A percentile compares a stretch with the other conserved stretches of the same genome.
These are phyloP conservation scores for Umbellularia californica DNA, from an alignment of 164 flowering plant species.

Conservation along the genomic window DNA sequence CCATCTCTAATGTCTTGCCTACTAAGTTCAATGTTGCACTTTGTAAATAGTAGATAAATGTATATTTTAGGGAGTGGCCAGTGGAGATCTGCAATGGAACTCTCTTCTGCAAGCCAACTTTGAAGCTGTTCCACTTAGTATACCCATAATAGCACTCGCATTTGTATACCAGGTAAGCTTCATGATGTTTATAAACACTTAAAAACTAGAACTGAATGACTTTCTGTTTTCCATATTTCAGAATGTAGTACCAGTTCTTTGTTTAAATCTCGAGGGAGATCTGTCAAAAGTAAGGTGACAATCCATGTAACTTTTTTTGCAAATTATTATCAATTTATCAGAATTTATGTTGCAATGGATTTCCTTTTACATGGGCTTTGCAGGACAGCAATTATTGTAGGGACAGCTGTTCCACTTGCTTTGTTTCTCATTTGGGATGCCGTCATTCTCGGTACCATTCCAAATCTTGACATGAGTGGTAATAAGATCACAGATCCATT, in stretches of 20 bases:
- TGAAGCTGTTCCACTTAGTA: constrained; percentile 77
- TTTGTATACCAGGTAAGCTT: constrained; percentile 84
- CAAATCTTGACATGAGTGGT: constrained; percentile 33
- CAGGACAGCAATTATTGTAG: constrained; percentile 87
- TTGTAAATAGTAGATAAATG: not conserved
- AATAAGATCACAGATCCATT: constrained; percentile 60
- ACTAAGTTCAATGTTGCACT: not conserved
- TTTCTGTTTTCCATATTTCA: constrained; percentile 23
- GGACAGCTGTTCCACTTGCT: constrained; percentile 83
- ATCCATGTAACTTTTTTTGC: constrained; percentile 9
- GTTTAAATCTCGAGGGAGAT: constrained; percentile 90
- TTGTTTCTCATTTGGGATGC: constrained; percentile 90
- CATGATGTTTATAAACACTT: constrained; percentile 5
- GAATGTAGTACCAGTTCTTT: constrained; percentile 96
- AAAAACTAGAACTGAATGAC: constrained; percentile 6
- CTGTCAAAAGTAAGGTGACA: constrained; percentile 88
- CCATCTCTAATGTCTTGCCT: not conserved
- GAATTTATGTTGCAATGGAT: not conserved
- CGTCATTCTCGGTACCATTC: constrained; percentile 74
- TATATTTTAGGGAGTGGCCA: constrained; percentile 57
- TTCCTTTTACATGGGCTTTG: constrained; percentile 8
- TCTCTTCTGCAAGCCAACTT: constrained; percentile 76
- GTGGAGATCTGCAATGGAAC: constrained; percentile 74
- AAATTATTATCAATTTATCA: not conserved
- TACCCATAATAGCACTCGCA: constrained; percentile 88